These are phyloP conservation scores for Calonectria hawksworthii DNA, from an alignment of 2,329 filamentous ascomycete genomes.

Conservation along the genomic window DNA sequence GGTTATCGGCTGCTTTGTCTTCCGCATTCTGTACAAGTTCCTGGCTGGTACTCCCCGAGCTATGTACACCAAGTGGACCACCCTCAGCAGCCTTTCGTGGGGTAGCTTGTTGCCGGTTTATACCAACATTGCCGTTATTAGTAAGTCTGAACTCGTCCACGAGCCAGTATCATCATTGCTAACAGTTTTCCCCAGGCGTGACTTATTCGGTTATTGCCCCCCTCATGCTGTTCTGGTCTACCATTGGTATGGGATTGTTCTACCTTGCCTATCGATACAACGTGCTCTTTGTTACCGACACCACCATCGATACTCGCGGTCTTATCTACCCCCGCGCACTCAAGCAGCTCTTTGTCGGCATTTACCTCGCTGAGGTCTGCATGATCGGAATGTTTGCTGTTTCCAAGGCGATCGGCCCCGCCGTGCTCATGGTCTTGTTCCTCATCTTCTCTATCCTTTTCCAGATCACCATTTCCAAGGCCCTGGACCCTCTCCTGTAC, in stretches of 20 bases:
- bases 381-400: slow-evolving; percentile 86
- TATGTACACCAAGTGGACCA: slow-evolving; percentile 81
- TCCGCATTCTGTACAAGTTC: slow-evolving; percentile 76
- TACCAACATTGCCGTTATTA: slow-evolving; percentile 81
- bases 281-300: slow-evolving; percentile 84
- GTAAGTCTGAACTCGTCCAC: slow-evolving; percentile 51
- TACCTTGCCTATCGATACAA: slow-evolving; percentile 92
- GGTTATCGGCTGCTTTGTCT: slow-evolving; percentile 74
- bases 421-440: slow-evolving; percentile 82
- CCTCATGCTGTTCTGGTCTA: slow-evolving; percentile 84
- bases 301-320: slow-evolving; percentile 88
- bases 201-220: slow-evolving; percentile 89
- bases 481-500: slow-evolving; percentile 79
- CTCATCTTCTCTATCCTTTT: slow-evolving; percentile 83
- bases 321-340: slow-evolving; percentile 89
- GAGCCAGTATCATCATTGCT: slow-evolving; percentile 21
- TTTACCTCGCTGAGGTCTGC: slow-evolving; percentile 85
- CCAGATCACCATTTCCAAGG: slow-evolving; percentile 78
- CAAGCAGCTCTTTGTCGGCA: slow-evolving; percentile 85
- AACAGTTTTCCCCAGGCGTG: slow-evolving; percentile 61
- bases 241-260: slow-evolving; percentile 81
- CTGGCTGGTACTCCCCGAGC: slow-evolving; percentile 84
- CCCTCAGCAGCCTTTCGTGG: slow-evolving; percentile 79
- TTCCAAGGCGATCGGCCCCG: slow-evolving; percentile 74
- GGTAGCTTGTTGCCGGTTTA: slow-evolving; percentile 82